Conservation (phyloP, 441 rosid genomes). For the Gossypium schwendimanii region DNA sequence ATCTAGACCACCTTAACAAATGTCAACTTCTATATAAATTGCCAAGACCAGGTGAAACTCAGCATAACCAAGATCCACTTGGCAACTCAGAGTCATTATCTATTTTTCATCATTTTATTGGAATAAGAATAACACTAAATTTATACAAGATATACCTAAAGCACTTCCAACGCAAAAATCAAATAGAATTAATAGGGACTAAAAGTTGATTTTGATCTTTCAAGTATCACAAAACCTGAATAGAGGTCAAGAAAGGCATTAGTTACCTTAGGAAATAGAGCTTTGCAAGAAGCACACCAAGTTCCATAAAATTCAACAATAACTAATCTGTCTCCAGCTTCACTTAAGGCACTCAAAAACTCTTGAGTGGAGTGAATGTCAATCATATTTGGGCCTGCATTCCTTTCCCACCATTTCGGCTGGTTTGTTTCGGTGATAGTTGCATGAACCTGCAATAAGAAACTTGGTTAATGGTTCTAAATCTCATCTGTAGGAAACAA, state of each 20-base stretch:
- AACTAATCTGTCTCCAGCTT: conserved; percentile 84
- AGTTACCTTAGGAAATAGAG: conserved; percentile 79
- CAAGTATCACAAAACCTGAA: neutral
- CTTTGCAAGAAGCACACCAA: conserved; percentile 97
- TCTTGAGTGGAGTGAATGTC: conserved; percentile 91
- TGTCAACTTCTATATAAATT: neutral
- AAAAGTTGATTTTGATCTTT: neutral
- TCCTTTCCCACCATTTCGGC: conserved; percentile 98
- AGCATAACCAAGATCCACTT: neutral
- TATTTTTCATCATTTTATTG: neutral
- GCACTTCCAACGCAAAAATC: neutral
- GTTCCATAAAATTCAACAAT: conserved; percentile 97
- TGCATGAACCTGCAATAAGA: conserved; percentile 50
- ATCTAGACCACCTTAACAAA: neutral
- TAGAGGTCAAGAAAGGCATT: neutral
- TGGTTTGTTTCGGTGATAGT: conserved; percentile 64
- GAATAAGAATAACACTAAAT: neutral
- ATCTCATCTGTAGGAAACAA: neutral
- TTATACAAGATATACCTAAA: neutral
- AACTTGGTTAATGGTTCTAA: conserved; percentile 1
- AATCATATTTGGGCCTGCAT: conserved; percentile 78
- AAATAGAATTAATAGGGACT: neutral
- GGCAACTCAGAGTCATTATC: neutral
- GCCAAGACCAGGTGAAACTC: neutral
- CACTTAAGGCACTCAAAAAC: conserved; percentile 66